Evolutionary conservation across 2,329 filamentous ascomycete genomes (phyloP), one percentile per base, ranked within the genome.

Genomic region (Ophiostoma ips): DNA sequence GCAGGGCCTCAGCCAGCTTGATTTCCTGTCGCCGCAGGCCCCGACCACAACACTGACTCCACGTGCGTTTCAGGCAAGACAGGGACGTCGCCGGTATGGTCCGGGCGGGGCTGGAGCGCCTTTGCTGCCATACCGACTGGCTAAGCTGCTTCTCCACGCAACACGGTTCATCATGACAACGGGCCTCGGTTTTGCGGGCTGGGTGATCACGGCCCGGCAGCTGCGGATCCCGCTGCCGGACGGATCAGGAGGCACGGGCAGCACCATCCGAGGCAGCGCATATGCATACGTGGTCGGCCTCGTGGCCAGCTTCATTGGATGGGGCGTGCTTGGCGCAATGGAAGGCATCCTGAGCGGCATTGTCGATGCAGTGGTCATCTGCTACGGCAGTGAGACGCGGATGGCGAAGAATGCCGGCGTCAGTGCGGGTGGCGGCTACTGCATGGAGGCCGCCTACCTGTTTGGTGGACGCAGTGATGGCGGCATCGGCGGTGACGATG

Each of bases 231-330:
- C 68, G 60, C 67, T 68, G 53, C 80, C 65, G 51, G 74, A 70
- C 36, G 73, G 72, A 19, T 18, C 28, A 9, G 50, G 51, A 21
- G 57, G 64, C 48, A 75, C 40, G 5, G 40, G 40, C 15, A 13
- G 77, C 15, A 43, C 40, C 0, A 62, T 83, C 47, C 78, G 78
- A 43, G 92, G 92, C 9, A 95, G 87, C 59, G 73, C 92, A 21
- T 98, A 98, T 63, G 92, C 90, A 2, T 98, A 96, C 61, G 78
- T 96, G 2, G 87, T 98, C 19, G 92, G 89, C 10, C 66, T 98
- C 55, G 83, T 96, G 57, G 92, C 92, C 15, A 87, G 86, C 53
- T 88, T 90, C 50, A 95, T 98, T 58, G 92, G 92, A 8, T 98
- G 92, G 81, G 88, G 87, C 5, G 82, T 96, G 1, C 71, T 98